Evolutionary conservation across 1,284 basidiomycete genomes (phyloP).

Genomic region (Apiotrichum domesticum): DNA sequence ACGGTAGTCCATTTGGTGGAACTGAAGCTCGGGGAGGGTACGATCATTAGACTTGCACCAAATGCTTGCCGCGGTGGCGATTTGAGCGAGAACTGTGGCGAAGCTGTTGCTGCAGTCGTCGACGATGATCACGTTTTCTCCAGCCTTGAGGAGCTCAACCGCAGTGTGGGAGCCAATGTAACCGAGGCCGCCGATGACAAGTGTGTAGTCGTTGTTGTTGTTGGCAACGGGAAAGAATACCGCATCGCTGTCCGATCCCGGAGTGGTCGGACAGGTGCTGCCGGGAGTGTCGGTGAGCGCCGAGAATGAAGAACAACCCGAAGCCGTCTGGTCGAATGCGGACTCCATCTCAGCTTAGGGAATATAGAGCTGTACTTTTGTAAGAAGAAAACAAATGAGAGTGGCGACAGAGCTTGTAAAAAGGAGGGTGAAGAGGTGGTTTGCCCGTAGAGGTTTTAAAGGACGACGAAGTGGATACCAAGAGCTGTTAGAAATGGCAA

Average conservation of each 20-base stretch:
- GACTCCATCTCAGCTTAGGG: too few species aligned
- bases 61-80: neutral
- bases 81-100: neutral
- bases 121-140: constrained; percentile 9
- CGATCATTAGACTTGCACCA: constrained; percentile 2
- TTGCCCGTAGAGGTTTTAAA: too few species aligned
- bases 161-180: constrained; percentile 10
- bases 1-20: constrained; percentile 6
- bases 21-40: neutral
- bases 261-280: constrained; percentile 1
- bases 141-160: constrained; percentile 10
- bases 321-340: neutral
- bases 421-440: too few species aligned
- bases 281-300: neutral
- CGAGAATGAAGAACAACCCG: neutral
- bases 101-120: constrained; percentile 10
- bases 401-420: too few species aligned
- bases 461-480: too few species aligned
- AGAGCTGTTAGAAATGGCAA: too few species aligned
- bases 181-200: constrained; percentile 8
- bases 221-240: neutral
- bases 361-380: too few species aligned
- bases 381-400: too few species aligned
- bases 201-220: neutral
- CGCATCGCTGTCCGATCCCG: neutral